Evolutionary conservation across 2,329 filamentous ascomycete species (phyloP).

Genomic region (Knufia petricola): DNA sequence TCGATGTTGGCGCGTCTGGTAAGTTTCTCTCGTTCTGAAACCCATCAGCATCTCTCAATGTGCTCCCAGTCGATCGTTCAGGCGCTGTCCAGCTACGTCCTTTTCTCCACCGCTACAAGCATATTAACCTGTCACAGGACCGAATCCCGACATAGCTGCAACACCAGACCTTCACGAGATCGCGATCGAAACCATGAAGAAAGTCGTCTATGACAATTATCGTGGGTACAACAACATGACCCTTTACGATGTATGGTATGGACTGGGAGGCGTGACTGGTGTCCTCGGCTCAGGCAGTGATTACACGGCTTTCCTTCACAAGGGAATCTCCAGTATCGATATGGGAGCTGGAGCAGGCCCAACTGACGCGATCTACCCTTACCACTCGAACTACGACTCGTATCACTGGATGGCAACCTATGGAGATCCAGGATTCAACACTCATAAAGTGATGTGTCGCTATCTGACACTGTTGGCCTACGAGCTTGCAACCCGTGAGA

Average conservation of each 20-base stretch:
- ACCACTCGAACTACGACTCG: conserved; percentile 75
- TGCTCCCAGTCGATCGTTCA: too few relatives aligned
- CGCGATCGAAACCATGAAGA: conserved; percentile 35
- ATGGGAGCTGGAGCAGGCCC: conserved; percentile 45
- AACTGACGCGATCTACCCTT: conserved; percentile 54
- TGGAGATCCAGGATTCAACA: conserved; percentile 47
- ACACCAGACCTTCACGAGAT: conserved; percentile 55
- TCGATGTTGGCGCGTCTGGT: conserved; percentile 66
- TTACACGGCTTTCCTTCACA: conserved; percentile 67
- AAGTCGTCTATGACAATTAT: conserved; percentile 55
- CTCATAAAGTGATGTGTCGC: conserved; percentile 42
- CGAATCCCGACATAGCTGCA: conserved; percentile 53
- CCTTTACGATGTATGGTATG: conserved; percentile 47
- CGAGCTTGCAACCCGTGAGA: conserved; percentile 31
- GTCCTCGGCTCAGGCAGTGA: conserved; percentile 66
- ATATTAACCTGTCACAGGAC: too few relatives aligned
- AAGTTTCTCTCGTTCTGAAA: too few relatives aligned
- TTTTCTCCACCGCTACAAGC: too few relatives aligned
- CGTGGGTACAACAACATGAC: conserved; percentile 13
- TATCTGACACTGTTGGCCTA: conserved; percentile 36
- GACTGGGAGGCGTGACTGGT: conserved; percentile 42
- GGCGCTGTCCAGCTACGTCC: too few relatives aligned
- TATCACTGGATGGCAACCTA: conserved; percentile 76
- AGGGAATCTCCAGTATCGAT: conserved; percentile 56
- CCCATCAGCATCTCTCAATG: too few relatives aligned